Evolutionary conservation across 139 green algal genomes (phyloP).

Genomic region (Dunaliella sp.): DNA sequence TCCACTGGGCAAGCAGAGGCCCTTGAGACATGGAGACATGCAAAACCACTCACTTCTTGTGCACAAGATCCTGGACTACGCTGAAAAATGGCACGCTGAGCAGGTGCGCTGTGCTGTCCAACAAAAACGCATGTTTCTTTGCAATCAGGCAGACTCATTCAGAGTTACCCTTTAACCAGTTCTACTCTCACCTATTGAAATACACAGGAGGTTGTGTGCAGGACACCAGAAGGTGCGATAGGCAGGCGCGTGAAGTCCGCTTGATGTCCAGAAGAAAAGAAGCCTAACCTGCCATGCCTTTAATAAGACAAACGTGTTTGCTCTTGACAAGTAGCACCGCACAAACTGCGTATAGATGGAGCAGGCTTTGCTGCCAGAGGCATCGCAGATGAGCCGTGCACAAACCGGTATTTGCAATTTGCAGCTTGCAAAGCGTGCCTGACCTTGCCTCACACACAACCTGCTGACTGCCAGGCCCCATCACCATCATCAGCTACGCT

Average conservation of each 20-base stretch:
- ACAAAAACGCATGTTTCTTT: not conserved
- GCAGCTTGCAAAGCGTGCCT: not conserved
- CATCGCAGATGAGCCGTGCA: conserved; percentile 53
- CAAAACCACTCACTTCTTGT: conserved; percentile 38
- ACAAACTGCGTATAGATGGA: not conserved
- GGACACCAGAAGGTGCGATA: not conserved
- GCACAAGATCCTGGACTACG: conserved; percentile 56
- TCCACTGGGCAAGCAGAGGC: too few relatives aligned
- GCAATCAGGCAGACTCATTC: not conserved
- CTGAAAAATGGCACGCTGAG: conserved; percentile 57
- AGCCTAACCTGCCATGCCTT: not conserved
- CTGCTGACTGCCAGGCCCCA: conserved; percentile 24
- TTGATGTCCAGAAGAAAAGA: not conserved
- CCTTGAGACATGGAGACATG: conserved; percentile 40
- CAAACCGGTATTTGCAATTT: conserved; percentile 29
- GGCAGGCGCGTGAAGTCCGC: too few relatives aligned
- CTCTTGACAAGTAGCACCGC: not conserved
- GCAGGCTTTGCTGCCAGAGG: not conserved
- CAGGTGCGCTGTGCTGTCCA: not conserved
- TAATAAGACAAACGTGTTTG: not conserved
- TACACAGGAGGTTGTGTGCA: not conserved
- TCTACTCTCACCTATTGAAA: not conserved
- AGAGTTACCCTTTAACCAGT: not conserved
- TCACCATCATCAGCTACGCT: conserved; percentile 47
- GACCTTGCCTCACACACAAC: not conserved